Evolutionary conservation across 2,329 filamentous ascomycete genomes (phyloP), one percentile per base, ranked within the genome.

Genomic region (Biscogniauxia sp.): DNA sequence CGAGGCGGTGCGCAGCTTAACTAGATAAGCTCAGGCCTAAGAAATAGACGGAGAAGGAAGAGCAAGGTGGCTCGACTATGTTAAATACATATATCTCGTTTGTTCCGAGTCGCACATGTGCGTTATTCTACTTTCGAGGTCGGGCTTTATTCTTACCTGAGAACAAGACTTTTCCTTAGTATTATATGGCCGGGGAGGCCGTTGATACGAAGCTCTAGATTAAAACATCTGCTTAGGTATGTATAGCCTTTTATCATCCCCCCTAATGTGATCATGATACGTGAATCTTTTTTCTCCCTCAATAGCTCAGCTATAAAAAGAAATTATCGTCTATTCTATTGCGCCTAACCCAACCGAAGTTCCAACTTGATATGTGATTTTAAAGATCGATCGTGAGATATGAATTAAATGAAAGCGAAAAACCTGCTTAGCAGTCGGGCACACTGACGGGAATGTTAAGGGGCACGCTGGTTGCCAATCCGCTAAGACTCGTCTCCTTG

Each of bases 401-500:
- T 2, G 11, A n/a, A 45, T 17, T n/a, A 45, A 45, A 51, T 17
- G 15, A 49, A 3, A 20, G 1, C 3, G 2, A 45, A 37, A 9
- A 9, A 9, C 13, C 37, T n/a, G 13, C 57, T 73, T 64, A 82
- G 55, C 80, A 82, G 64, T 82, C 80, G n/a, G 80, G 80, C 28
- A 82, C 80, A 62, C 80, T 82, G 55, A 82, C 80, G 5, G 80
- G 80, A 51, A 82, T 82, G 60, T 82, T 73, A 20, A 82, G 68
- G 8, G 79, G 78, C 59, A 82, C 80, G 60, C 79, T 82, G 2
- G 79, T 82, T n/a, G 79, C 79, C 61, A 82, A 63, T 2, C 79
- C 79, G 54, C 80, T 82, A 25, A 82, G 67, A 61, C 79, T 82
- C 3, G 80, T 82, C 71, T 82, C 80, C 73, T 82, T 82, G 69